These are phyloP conservation scores for Bondarzewia mesenterica DNA, from an alignment of 1,284 basidiomycete genomes.

Conservation along the genomic window DNA sequence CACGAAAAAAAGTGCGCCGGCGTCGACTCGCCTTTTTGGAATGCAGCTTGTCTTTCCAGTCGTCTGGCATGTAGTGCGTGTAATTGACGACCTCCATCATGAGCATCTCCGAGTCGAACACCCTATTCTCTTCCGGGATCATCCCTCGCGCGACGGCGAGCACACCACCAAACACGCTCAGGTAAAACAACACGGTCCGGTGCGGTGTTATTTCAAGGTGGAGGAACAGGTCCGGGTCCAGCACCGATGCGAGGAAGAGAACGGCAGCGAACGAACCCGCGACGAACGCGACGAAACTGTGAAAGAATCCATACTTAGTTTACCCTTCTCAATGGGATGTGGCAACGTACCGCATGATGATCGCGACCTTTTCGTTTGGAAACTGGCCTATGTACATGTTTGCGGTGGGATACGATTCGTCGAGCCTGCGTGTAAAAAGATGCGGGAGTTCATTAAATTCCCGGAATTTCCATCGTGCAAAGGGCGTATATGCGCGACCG, in stretches of 20 bases:
- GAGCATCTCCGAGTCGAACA: slow-evolving; percentile 89
- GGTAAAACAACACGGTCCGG: slow-evolving; percentile 89
- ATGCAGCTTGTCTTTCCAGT: slow-evolving; percentile 88
- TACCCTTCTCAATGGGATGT: no score
- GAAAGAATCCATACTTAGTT: background rate
- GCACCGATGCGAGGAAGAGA: slow-evolving; percentile 80
- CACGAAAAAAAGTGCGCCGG: background rate
- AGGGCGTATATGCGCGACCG: slow-evolving; percentile 87
- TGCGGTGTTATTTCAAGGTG: slow-evolving; percentile 94
- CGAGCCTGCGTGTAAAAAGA: slow-evolving; percentile 79
- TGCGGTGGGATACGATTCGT: slow-evolving; percentile 83
- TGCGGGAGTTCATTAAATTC: slow-evolving; percentile 99
- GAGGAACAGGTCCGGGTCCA: slow-evolving; percentile 88
- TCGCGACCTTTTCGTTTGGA: slow-evolving; percentile 87
- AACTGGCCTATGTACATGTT: slow-evolving; percentile 97
- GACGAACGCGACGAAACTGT: slow-evolving; percentile 92
- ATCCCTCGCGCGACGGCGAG: slow-evolving; percentile 88
- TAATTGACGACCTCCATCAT: slow-evolving; percentile 88
- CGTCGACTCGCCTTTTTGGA: slow-evolving; percentile 28
- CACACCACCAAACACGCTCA: slow-evolving; percentile 82
- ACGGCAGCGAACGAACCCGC: slow-evolving; percentile 96
- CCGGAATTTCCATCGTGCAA: slow-evolving; percentile 97
- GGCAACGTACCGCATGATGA: slow-evolving; percentile 72
- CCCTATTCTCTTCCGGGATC: slow-evolving; percentile 90
- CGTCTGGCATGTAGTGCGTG: slow-evolving; percentile 92